These are phyloP conservation scores for Arthrocladium fulminans DNA, from an alignment of 2,329 filamentous ascomycete genomes.

Conservation along the genomic window DNA sequence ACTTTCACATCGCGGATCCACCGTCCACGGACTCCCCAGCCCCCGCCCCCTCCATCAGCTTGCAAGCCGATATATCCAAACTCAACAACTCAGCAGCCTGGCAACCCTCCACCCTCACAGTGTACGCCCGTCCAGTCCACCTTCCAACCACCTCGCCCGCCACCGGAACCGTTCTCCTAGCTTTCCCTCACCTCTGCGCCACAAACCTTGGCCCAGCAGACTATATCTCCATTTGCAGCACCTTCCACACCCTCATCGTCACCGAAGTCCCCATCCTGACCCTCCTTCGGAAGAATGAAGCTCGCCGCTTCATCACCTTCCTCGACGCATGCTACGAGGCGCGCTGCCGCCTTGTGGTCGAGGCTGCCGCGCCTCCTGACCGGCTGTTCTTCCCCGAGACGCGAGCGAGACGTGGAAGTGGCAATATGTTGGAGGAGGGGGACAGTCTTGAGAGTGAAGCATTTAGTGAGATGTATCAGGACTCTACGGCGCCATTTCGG, in stretches of 20 bases:
- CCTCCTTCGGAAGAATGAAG: constrained; percentile 66
- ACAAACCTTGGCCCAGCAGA: constrained; percentile 64
- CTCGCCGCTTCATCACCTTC: constrained; percentile 68
- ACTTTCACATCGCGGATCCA: constrained; percentile 17
- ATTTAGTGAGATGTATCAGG: constrained; percentile 67
- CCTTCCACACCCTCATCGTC: constrained; percentile 68
- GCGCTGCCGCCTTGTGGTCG: constrained; percentile 64
- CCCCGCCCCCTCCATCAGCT: constrained; percentile 9
- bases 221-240: constrained; percentile 72
- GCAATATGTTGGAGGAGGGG: constrained; percentile 22
- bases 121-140: constrained; percentile 37
- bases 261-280: constrained; percentile 61
- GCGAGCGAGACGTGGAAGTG: constrained; percentile 18
- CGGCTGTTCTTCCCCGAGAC: constrained; percentile 66
- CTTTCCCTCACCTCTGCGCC: constrained; percentile 59
- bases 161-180: constrained; percentile 45
- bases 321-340: constrained; percentile 75
- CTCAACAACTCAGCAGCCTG: constrained; percentile 19
- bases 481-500: constrained; percentile 65
- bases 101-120: constrained; percentile 13
- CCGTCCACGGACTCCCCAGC: background rate
- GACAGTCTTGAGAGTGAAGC: constrained; percentile 58
- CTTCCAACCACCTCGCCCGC: constrained; percentile 34
- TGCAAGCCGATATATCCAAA: background rate
- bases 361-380: constrained; percentile 60